Evolutionary conservation across 495 filamentous ascomycete genomes (phyloP), one percentile per base, ranked within the genome.

Genomic region (Aspergillus asperescens): DNA sequence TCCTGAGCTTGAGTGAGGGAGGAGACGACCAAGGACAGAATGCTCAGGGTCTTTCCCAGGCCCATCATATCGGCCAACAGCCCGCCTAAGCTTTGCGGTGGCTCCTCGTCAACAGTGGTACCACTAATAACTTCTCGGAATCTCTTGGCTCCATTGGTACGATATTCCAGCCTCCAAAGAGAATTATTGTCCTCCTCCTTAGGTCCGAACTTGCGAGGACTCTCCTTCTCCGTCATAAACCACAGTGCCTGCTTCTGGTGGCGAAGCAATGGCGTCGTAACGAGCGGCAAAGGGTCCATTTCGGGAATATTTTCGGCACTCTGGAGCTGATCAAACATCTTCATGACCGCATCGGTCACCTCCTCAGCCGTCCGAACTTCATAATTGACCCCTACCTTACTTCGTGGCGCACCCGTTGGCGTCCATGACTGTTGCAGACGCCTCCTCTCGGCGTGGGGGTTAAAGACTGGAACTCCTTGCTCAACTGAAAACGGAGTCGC

Each of bases 1-100:
- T 70, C 62, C 15, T 66, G 53, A 2, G 89, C 80, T 22, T 84
- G 75, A 1, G 67, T 58, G 3, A 86, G 68, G 0, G 88, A 85
- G 15, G 74, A 76, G 2, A 82, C 70, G 13, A 92, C 66, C 19
- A 97, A 75, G 3, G 90, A 86, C 5, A 98, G 74, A 24, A 95
- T 86, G 62, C 87, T 95, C 40, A 98, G 69, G 0, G 93, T 96
- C 64, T 98, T 98, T 5, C 93, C 93, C 13, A 98, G 71, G 31
- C 93, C 93, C 93, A 98, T 98, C 86, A 95, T 90, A 63, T 98
- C 93, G 6, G 93, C 93, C 18, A 98, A 73, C 25, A 98, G 86
- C n/a, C 93, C 93, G 7, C 93, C 93, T 1, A 85, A 72, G 0
- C 81, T 77, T 52, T 90, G 81, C 0, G 80, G 72, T 0, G 93